phyloP scores from a whole-genome alignment of 805 yeast species.

The Cyberlindnera amylophila region DNA sequence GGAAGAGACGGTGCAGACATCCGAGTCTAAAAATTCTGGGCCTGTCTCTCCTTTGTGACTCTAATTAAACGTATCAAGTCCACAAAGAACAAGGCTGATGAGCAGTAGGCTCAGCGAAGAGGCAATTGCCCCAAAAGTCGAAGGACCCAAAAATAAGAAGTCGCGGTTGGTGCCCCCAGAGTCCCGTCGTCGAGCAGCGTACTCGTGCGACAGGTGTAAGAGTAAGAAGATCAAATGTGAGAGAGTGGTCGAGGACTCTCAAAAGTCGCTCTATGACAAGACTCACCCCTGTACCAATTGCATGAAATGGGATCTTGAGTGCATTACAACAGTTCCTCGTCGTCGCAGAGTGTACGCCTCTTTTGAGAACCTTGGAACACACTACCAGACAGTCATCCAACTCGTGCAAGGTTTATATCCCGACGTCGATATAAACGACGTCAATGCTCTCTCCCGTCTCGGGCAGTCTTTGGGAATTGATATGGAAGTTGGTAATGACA shows the following conservation, averaged over 20 bases:
- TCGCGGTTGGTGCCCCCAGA: slow-evolving; percentile 37
- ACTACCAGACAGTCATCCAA: slow-evolving; percentile 38
- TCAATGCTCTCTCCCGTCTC: slow-evolving; percentile 36
- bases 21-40: neutral
- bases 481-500: slow-evolving; percentile 9
- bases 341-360: slow-evolving; percentile 40
- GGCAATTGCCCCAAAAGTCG: slow-evolving; percentile 9
- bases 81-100: neutral
- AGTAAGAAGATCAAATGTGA: slow-evolving; percentile 40
- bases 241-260: slow-evolving; percentile 30
- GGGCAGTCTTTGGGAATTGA: slow-evolving; percentile 23
- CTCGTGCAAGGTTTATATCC: slow-evolving; percentile 41
- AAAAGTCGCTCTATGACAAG: slow-evolving; percentile 24
- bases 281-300: slow-evolving; percentile 40
- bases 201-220: slow-evolving; percentile 45
- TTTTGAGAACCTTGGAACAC: slow-evolving; percentile 39
- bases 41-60: neutral
- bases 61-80: neutral
- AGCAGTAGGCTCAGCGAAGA: neutral
- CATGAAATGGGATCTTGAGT: slow-evolving; percentile 33
- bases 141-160: slow-evolving; percentile 15
- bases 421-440: slow-evolving; percentile 39
- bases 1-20: slow-evolving; percentile 5
- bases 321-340: slow-evolving; percentile 40
- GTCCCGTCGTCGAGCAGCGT: slow-evolving; percentile 38